Evolutionary conservation across 1,284 basidiomycete species (phyloP).

Genomic region (Lignosus rhinocerotis): DNA sequence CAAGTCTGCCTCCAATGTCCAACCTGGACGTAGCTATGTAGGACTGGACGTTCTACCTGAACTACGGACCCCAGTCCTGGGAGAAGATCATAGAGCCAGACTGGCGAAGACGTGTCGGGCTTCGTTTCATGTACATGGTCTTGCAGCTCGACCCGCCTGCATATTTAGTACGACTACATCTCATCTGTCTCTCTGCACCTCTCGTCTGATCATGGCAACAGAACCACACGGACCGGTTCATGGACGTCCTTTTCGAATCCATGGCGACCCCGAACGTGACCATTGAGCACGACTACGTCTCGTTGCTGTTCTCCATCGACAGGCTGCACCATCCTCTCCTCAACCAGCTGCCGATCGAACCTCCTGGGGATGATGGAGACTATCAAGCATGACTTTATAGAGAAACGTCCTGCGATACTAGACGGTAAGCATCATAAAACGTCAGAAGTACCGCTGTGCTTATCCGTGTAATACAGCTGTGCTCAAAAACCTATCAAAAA

Average conservation of each 20-base stretch:
- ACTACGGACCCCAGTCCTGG: conserved; percentile 60
- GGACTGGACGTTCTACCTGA: conserved; percentile 69
- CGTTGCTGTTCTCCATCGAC: conserved; percentile 53
- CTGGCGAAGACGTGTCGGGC: conserved; percentile 62
- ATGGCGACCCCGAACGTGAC: conserved; percentile 53
- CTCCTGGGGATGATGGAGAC: conserved; percentile 13
- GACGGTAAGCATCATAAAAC: conserved; percentile 22
- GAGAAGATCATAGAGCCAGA: conserved; percentile 53
- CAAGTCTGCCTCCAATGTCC: no score
- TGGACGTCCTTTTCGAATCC: conserved; percentile 58
- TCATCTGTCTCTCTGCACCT: neutral
- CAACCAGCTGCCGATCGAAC: conserved; percentile 30
- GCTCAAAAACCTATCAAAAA: conserved; percentile 24
- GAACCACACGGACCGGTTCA: conserved; percentile 53
- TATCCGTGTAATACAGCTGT: conserved; percentile 19
- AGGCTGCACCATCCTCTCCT: conserved; percentile 54
- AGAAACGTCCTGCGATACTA: conserved; percentile 26
- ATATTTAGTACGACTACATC: conserved; percentile 51
- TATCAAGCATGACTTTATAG: conserved; percentile 26
- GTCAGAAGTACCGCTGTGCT: neutral
- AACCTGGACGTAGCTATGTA: no score
- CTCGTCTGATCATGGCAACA: conserved; percentile 26
- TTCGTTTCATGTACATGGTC: conserved; percentile 70
- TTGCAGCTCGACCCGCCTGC: conserved; percentile 64
- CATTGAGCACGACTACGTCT: conserved; percentile 62